These are phyloP conservation scores for Paecilomyces formosus DNA, from an alignment of 2,329 filamentous ascomycete species.

Conservation along the genomic window DNA sequence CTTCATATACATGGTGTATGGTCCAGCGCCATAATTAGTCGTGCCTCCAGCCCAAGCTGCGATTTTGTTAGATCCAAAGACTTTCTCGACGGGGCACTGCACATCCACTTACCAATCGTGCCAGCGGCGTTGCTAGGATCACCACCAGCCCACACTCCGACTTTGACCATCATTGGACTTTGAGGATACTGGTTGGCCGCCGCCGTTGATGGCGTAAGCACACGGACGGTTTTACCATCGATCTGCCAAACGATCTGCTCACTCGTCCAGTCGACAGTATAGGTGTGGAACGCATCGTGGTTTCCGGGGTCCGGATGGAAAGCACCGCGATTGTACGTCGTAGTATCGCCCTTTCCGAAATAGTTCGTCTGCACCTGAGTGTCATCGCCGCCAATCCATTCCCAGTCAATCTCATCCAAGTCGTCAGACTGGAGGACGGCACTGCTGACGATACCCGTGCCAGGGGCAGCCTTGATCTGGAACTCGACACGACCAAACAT, in stretches of 20 bases:
- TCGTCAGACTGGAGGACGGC: conserved; percentile 84
- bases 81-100: conserved; percentile 3
- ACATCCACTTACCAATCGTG: conserved; percentile 55
- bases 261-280: conserved; percentile 85
- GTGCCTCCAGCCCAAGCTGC: conserved; percentile 73
- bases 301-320: conserved; percentile 64
- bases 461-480: conserved; percentile 76
- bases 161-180: conserved; percentile 88
- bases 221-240: conserved; percentile 68
- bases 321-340: conserved; percentile 77
- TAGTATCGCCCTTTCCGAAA: conserved; percentile 86
- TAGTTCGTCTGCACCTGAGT: conserved; percentile 90
- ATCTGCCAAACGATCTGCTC: conserved; percentile 82
- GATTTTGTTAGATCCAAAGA: conserved; percentile 3
- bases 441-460: conserved; percentile 86
- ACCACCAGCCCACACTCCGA: conserved; percentile 88
- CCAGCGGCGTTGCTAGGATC: conserved; percentile 71
- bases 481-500: conserved; percentile 95
- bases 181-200: conserved; percentile 74
- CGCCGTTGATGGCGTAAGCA: conserved; percentile 62
- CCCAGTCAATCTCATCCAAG: conserved; percentile 94
- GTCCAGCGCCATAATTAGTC: conserved; percentile 75
- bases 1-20: conserved; percentile 79
- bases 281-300: conserved; percentile 72
- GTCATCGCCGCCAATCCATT: conserved; percentile 78